These are phyloP conservation scores for Pythium insidiosum DNA, from an alignment of 352 stramenopile species.

Conservation along the genomic window DNA sequence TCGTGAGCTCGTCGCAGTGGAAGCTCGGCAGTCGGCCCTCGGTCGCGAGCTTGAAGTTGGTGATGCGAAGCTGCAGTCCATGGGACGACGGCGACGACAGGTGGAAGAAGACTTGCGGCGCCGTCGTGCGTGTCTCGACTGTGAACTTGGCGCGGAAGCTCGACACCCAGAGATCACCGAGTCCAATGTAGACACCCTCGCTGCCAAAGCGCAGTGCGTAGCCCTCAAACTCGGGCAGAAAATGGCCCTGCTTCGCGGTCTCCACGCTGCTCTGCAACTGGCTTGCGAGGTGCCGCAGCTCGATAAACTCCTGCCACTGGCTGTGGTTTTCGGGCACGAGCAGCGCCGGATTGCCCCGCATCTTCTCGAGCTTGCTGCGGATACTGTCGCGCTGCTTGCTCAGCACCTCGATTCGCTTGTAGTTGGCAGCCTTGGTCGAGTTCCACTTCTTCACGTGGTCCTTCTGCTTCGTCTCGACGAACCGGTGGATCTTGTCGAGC, in stretches of 20 bases:
- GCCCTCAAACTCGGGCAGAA: slow-evolving; percentile 45
- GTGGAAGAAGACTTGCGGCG: slow-evolving; percentile 56
- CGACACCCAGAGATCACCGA: slow-evolving; percentile 66
- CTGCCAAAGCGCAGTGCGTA: slow-evolving; percentile 60
- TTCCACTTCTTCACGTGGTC: slow-evolving; percentile 42
- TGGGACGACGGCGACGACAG: slow-evolving; percentile 43
- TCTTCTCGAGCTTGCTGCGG: slow-evolving; percentile 49
- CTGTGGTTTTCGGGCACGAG: slow-evolving; percentile 37
- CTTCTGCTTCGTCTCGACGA: slow-evolving; percentile 33
- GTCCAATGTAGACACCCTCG: slow-evolving; percentile 61
- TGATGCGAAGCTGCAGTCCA: slow-evolving; percentile 51
- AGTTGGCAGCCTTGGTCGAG: slow-evolving; percentile 41
- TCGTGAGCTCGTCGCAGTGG: slow-evolving; percentile 69
- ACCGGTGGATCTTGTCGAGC: slow-evolving; percentile 41
- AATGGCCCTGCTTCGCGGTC: slow-evolving; percentile 59
- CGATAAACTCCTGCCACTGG: slow-evolving; percentile 60
- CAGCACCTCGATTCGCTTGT: slow-evolving; percentile 63
- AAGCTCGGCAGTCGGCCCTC: slow-evolving; percentile 63
- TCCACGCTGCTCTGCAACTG: slow-evolving; percentile 56
- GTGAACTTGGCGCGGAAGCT: slow-evolving; percentile 68
- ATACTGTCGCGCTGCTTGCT: slow-evolving; percentile 47
- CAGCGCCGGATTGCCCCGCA: slow-evolving; percentile 28
- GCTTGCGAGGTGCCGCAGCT: slow-evolving; percentile 50
- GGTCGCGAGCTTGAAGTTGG: slow-evolving; percentile 58
- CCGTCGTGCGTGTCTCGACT: slow-evolving; percentile 45